These are phyloP conservation scores for Apostasia ramifera DNA, from an alignment of 106 monocot species.

Conservation along the genomic window DNA sequence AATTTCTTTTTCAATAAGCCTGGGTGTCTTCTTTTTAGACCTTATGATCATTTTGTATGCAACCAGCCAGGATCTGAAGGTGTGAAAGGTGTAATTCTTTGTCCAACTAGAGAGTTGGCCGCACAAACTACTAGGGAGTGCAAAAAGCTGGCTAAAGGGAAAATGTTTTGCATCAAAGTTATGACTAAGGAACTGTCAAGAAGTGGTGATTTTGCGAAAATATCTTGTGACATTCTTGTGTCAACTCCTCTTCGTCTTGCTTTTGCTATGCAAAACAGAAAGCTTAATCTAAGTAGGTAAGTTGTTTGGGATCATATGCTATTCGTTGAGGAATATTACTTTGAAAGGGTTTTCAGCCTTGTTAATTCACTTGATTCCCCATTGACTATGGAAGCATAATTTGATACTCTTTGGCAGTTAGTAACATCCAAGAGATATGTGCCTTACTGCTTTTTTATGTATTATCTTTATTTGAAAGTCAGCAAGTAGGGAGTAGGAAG, in stretches of 20 bases:
- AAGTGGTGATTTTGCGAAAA: slow-evolving; percentile 73
- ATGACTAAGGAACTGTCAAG: slow-evolving; percentile 95
- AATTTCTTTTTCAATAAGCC: background rate
- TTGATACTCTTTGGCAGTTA: no score
- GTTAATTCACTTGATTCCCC: no score
- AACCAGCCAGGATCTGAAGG: slow-evolving; percentile 81
- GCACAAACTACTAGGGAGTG: slow-evolving; percentile 89
- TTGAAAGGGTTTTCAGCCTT: no score
- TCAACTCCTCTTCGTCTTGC: slow-evolving; percentile 93
- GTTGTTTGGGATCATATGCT: background rate
- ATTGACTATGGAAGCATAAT: no score
- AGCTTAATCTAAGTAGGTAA: slow-evolving; percentile 91
- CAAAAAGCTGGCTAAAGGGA: slow-evolving; percentile 82
- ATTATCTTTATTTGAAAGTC: no score
- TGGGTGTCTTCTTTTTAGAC: background rate
- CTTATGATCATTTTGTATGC: slow-evolving; percentile 19
- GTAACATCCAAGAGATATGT: no score
- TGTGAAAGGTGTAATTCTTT: slow-evolving; percentile 80
- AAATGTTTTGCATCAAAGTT: slow-evolving; percentile 72
- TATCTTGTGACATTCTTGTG: slow-evolving; percentile 77
- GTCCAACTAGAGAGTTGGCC: slow-evolving; percentile 96
- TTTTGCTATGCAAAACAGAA: slow-evolving; percentile 65
- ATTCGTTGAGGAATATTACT: no score
- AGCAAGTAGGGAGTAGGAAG: no score
- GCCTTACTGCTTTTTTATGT: no score